phyloP scores from a whole-genome alignment of 495 filamentous ascomycete species.

The Aspergillus wentii region DNA sequence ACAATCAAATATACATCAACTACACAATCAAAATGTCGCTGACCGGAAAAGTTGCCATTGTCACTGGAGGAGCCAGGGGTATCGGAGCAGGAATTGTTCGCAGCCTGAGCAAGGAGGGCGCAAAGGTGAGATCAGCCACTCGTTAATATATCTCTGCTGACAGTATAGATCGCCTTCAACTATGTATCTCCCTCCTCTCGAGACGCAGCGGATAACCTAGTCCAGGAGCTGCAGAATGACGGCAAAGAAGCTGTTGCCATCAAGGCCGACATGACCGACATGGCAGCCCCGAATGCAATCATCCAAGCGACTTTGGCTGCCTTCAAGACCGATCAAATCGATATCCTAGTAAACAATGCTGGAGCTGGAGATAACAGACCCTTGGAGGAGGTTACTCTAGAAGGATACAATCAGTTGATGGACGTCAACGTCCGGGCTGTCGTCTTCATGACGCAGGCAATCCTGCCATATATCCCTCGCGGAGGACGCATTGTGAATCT shows the following conservation, averaged over 20 bases:
- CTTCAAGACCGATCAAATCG: conserved; percentile 15
- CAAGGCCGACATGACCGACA: conserved; percentile 12
- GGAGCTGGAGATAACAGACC: conserved; percentile 10
- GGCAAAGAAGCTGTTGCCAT: conserved; percentile 8
- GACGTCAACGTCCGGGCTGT: conserved; percentile 28
- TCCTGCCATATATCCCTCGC: conserved; percentile 33
- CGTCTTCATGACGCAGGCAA: conserved; percentile 33
- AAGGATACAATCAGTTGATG: conserved; percentile 15
- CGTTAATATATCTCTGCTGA: neutral
- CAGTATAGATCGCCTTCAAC: conserved; percentile 14
- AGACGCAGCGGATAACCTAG: conserved; percentile 6
- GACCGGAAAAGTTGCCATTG: conserved; percentile 42
- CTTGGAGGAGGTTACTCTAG: conserved; percentile 12
- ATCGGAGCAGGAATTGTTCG: conserved; percentile 42
- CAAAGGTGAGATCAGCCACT: conserved; percentile 21
- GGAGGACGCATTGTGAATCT: conserved; percentile 43
- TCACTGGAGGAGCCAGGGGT: conserved; percentile 44
- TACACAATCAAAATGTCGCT: conserved; percentile 25
- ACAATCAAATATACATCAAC: too few species aligned
- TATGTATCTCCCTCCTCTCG: conserved; percentile 13
- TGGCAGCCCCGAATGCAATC: conserved; percentile 5
- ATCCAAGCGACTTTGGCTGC: conserved; percentile 9
- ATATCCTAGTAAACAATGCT: conserved; percentile 24
- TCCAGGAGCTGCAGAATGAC: conserved; percentile 4
- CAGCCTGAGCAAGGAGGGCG: conserved; percentile 34